These are phyloP conservation scores for Phanerochaete carnosa DNA, from an alignment of 768 basidiomycete species.

Conservation along the genomic window DNA sequence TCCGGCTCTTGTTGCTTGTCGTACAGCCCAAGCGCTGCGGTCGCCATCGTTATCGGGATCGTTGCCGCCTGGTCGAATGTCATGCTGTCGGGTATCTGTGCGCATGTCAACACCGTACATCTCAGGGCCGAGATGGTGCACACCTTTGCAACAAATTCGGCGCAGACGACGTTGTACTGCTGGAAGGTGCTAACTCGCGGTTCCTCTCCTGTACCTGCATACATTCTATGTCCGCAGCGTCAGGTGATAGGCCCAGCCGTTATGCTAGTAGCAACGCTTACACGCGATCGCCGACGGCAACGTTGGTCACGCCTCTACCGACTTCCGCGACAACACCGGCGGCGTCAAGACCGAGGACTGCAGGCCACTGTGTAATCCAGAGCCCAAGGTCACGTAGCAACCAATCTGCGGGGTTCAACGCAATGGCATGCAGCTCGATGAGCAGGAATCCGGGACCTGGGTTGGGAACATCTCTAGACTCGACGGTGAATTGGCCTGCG, in stretches of 20 bases:
- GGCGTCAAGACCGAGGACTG: conserved; percentile 8
- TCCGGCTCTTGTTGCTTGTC: background rate
- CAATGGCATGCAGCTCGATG: conserved; percentile 42
- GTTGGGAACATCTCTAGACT: conserved; percentile 23
- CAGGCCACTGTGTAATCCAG: conserved; percentile 31
- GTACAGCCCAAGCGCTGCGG: conserved; percentile 26
- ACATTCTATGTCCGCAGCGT: background rate
- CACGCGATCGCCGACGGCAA: conserved; percentile 40
- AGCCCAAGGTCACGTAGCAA: conserved; percentile 37
- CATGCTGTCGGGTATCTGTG: conserved; percentile 22
- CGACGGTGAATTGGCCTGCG: background rate
- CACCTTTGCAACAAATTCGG: conserved; percentile 22
- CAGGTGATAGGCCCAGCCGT: background rate
- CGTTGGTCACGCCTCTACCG: conserved; percentile 34
- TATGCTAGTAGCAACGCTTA: conserved; percentile 7
- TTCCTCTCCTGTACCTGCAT: background rate
- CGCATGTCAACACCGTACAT: too few relatives aligned
- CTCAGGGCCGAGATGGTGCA: background rate
- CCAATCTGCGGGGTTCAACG: conserved; percentile 53
- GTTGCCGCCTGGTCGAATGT: conserved; percentile 28
- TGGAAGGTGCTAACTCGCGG: conserved; percentile 17
- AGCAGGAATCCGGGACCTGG: conserved; percentile 48
- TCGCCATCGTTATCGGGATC: conserved; percentile 26
- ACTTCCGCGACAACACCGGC: conserved; percentile 36
- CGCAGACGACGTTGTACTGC: conserved; percentile 21